Evolutionary conservation across 2,329 filamentous ascomycete genomes (phyloP).

Genomic region (Chrysoporthe austroafricana): DNA sequence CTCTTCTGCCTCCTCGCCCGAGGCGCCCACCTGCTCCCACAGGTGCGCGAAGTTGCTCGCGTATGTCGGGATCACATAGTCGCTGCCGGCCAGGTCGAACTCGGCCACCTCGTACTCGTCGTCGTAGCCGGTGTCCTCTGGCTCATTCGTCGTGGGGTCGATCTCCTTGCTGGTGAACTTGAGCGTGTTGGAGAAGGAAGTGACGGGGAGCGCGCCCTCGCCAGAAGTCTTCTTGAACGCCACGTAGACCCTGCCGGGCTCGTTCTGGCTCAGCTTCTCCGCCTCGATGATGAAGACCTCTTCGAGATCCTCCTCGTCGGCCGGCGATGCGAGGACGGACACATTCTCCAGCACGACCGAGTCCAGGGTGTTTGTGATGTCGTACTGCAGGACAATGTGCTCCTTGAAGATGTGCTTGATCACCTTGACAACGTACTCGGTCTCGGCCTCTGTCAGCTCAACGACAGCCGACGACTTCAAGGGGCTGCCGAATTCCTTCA

Average conservation of each 20-base stretch:
- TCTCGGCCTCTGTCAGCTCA: slow-evolving; percentile 95
- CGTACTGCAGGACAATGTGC: slow-evolving; percentile 92
- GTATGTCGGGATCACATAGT: slow-evolving; percentile 93
- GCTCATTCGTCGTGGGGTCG: slow-evolving; percentile 89
- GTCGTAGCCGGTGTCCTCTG: slow-evolving; percentile 90
- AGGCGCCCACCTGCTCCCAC: slow-evolving; percentile 91
- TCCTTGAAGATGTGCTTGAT: slow-evolving; percentile 99
- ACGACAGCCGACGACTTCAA: slow-evolving; percentile 88
- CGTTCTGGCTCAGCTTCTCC: slow-evolving; percentile 78
- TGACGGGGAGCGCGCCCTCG: slow-evolving; percentile 75
- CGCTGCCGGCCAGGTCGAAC: slow-evolving; percentile 85
- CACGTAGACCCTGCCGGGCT: slow-evolving; percentile 92
- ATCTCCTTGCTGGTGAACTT: slow-evolving; percentile 99
- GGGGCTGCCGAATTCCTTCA: slow-evolving; percentile 85
- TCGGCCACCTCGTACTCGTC: slow-evolving; percentile 98
- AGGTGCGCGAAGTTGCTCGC: slow-evolving; percentile 94
- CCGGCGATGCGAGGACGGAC: slow-evolving; percentile 77
- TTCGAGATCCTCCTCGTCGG: slow-evolving; percentile 80
- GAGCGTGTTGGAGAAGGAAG: slow-evolving; percentile 87
- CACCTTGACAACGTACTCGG: slow-evolving; percentile 91
- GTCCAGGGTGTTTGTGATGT: slow-evolving; percentile 95
- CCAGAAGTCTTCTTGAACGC: slow-evolving; percentile 85
- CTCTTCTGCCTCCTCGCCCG: slow-evolving; percentile 87
- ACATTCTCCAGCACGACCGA: slow-evolving; percentile 91
- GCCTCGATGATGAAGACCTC: slow-evolving; percentile 95